Evolutionary conservation across 1,284 basidiomycete species (phyloP), one percentile per base, ranked within the genome.

Genomic region (Pisolithus thermaeus): DNA sequence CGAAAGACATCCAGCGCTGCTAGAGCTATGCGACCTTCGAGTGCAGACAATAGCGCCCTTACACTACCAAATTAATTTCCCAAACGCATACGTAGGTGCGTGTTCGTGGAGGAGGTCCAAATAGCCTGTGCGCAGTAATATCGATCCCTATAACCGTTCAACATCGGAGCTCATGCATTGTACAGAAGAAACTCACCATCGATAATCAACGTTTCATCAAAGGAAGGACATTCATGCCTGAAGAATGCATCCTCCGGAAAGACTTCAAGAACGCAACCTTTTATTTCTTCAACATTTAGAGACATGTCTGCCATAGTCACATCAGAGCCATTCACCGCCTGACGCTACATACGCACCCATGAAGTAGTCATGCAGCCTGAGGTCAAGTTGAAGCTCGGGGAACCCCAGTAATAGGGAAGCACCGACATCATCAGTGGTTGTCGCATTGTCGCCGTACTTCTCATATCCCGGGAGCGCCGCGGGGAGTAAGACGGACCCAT

Each of bases 81-180:
- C 93, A 97, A 5, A 95, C 79, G 63, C 92, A 96, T 7, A 94
- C 73, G 62, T 97, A 97, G 0, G 92, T 87, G 1, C 87, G 72
- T 0, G 87, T 89, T n/a, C 79, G 77, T 2, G 93, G 93, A 52
- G 84, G 82, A 9, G 90, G 89, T 4, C 93, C 93, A 61, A 96
- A 94, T 12, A 97, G 70, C 35, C 93, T 81, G 63, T 95, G 83
- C 1, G 90, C 86, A 23, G 81, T 81, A 51, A 97, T 80, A 53
- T 89, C 81, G 54, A 96, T 68, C 8, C 89, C 89, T 91, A 54
- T 20, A 20, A 47, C 70, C 55, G 51, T 70, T 57, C 48, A 58
- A 62, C 63, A 42, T 46, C 30, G 9, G 7, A 30, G 30, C 44
- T 49, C 44, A 40, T 35, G 27, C 20, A 46, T 45, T 49, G 32